A percentile compares a stretch with the other conserved stretches of the same genome.
Conservation (phyloP, 1,139 yeast genomes). For the Geotrichum bryndzae region DNA sequence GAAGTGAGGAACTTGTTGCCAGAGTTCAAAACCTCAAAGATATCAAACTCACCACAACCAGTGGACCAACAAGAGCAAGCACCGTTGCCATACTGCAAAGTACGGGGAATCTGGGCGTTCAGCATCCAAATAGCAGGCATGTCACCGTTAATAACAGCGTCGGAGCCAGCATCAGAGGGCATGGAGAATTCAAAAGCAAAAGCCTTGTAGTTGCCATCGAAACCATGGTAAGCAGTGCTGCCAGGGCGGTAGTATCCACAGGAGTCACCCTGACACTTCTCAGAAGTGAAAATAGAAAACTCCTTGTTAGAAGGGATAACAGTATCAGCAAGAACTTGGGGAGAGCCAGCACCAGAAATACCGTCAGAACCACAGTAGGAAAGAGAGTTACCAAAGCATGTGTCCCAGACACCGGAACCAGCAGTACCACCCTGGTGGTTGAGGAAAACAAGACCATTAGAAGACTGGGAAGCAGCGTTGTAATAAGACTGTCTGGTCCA, state of each 20-base stretch:
- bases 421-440: constrained; percentile 72
- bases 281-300: constrained; percentile 67
- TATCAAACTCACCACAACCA: constrained; percentile 95
- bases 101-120: constrained; percentile 91
- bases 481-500: constrained; percentile 79
- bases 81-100: constrained; percentile 75
- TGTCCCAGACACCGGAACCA: constrained; percentile 82
- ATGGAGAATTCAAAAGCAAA: constrained; percentile 85
- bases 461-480: constrained; percentile 48
- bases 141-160: constrained; percentile 47
- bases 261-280: constrained; percentile 46
- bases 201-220: constrained; percentile 60
- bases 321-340: constrained; percentile 59
- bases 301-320: constrained; percentile 69
- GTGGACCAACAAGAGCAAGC: constrained; percentile 91
- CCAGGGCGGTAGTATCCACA: constrained; percentile 87
- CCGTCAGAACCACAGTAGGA: constrained; percentile 78
- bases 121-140: constrained; percentile 97
- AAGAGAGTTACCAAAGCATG: constrained; percentile 81
- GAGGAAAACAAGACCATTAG: constrained; percentile 73
- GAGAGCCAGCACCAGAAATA: constrained; percentile 50
- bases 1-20: constrained; percentile 72
- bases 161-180: constrained; percentile 58
- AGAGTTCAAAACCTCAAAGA: constrained; percentile 71
- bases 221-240: constrained; percentile 91